phyloP scores from a whole-genome alignment of 2,329 filamentous ascomycete species.

The Verticillium nonalfalfae region DNA sequence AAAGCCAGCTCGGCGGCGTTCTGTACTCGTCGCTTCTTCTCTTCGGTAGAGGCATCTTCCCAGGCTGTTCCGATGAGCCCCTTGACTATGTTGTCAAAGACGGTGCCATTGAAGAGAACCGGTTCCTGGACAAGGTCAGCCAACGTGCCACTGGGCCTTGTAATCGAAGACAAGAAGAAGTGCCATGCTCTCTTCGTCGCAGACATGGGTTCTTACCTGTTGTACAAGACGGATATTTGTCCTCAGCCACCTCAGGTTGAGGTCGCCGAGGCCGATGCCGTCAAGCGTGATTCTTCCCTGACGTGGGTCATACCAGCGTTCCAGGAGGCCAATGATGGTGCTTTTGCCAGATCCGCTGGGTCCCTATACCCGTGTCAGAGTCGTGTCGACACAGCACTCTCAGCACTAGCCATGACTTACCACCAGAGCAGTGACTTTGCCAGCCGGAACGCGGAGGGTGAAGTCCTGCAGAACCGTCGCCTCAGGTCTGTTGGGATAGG shows the following conservation, averaged over 20 bases:
- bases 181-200: not conserved
- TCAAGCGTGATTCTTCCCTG: constrained; percentile 19
- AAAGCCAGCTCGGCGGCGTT: constrained; percentile 1
- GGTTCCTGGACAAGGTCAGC: constrained; percentile 33
- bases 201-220: constrained; percentile 1
- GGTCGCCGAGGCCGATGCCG: constrained; percentile 14
- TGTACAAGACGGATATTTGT: constrained; percentile 23
- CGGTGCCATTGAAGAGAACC: constrained; percentile 46
- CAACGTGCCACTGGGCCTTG: too few species aligned
- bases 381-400: constrained; percentile 1
- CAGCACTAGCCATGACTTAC: constrained; percentile 3
- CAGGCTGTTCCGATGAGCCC: constrained; percentile 32
- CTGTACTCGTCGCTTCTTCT: constrained; percentile 22
- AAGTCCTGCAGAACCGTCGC: constrained; percentile 58
- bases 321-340: constrained; percentile 30
- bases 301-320: constrained; percentile 27
- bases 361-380: constrained; percentile 30
- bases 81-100: constrained; percentile 42
- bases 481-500: constrained; percentile 62
- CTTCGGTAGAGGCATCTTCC: constrained; percentile 27
- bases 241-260: constrained; percentile 22
- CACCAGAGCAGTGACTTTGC: constrained; percentile 63
- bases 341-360: constrained; percentile 31
- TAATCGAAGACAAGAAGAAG: too few species aligned
- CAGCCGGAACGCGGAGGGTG: constrained; percentile 51